Conservation (phyloP, 805 yeast species). For the Ogataea kodamae region DNA sequence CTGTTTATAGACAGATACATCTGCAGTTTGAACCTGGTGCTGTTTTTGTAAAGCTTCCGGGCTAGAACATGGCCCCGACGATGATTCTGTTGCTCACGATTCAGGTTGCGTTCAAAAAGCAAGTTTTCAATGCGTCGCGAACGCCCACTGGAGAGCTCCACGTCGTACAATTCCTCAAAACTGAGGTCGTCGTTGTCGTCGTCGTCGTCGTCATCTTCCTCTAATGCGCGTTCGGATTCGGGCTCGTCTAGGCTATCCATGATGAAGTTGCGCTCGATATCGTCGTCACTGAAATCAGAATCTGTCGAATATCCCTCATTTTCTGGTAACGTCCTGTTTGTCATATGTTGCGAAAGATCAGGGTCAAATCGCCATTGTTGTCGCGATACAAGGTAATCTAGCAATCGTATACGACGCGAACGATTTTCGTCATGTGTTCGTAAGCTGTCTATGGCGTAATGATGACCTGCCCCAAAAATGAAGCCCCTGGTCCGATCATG, state of each 20-base stretch:
- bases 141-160: slow-evolving; percentile 30
- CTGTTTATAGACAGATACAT: slow-evolving; percentile 31
- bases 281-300: slow-evolving; percentile 20
- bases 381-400: slow-evolving; percentile 22
- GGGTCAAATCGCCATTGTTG: slow-evolving; percentile 21
- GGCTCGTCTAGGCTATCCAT: slow-evolving; percentile 14
- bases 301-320: slow-evolving; percentile 18
- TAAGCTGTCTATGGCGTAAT: slow-evolving; percentile 16
- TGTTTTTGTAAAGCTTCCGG: slow-evolving; percentile 27
- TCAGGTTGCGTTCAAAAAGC: slow-evolving; percentile 26
- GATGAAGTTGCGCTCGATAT: slow-evolving; percentile 13
- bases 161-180: slow-evolving; percentile 24
- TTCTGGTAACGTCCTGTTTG: slow-evolving; percentile 8
- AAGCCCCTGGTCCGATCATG: slow-evolving; percentile 20
- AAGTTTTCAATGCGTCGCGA: slow-evolving; percentile 30
- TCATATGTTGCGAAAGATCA: slow-evolving; percentile 16
- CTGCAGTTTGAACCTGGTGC: slow-evolving; percentile 22
- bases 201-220: slow-evolving; percentile 23
- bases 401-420: slow-evolving; percentile 20
- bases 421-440: slow-evolving; percentile 17
- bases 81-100: slow-evolving; percentile 27
- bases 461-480: slow-evolving; percentile 17
- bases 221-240: slow-evolving; percentile 12
- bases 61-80: slow-evolving; percentile 27
- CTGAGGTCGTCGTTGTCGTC: slow-evolving; percentile 20